These are phyloP conservation scores for Stagonosporopsis vannaccii DNA, from an alignment of 2,329 filamentous ascomycete species.

Conservation along the genomic window DNA sequence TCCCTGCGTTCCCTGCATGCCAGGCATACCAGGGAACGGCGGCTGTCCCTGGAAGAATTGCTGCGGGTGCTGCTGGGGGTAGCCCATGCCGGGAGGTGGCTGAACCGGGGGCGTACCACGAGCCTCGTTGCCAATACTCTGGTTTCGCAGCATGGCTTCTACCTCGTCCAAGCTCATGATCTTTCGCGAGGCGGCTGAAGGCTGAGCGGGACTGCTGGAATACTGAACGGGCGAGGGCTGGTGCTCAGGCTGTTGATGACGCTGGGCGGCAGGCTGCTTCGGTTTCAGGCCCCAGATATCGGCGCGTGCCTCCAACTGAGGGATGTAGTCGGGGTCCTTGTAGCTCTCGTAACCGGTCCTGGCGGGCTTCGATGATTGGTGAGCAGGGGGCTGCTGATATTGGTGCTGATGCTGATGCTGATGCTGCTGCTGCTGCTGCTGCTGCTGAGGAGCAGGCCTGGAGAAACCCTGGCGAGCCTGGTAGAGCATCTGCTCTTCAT, in stretches of 20 bases:
- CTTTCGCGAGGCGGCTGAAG: conserved; percentile 63
- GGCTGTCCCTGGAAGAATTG: conserved; percentile 40
- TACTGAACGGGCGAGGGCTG: conserved; percentile 19
- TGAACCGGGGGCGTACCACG: conserved; percentile 37
- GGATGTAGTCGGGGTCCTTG: conserved; percentile 80
- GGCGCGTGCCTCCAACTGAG: conserved; percentile 90
- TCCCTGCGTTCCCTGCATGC: conserved; percentile 21
- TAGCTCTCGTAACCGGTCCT: conserved; percentile 93
- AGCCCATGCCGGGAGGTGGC: conserved; percentile 29
- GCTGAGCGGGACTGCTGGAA: conserved; percentile 29
- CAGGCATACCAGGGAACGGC: conserved; percentile 46
- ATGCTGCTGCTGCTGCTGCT: conserved; percentile 60
- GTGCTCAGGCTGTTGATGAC: conserved; percentile 36
- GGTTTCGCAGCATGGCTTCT: conserved; percentile 86
- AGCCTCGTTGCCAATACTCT: conserved; percentile 57
- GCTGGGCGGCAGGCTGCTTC: conserved; percentile 57
- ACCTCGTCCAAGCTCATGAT: conserved; percentile 97
- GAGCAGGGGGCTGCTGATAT: conserved; percentile 53
- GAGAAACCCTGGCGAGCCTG: conserved; percentile 67
- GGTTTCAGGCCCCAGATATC: conserved; percentile 87
- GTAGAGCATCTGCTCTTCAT: conserved; percentile 89
- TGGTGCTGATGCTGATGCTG: conserved; percentile 58
- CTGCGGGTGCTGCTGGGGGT: conserved; percentile 29
- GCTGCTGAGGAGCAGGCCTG: conserved; percentile 60
- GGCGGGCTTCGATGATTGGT: conserved; percentile 64